These are phyloP conservation scores for Silene latifolia DNA, from an alignment of 148 eudicot genomes.

Conservation along the genomic window DNA sequence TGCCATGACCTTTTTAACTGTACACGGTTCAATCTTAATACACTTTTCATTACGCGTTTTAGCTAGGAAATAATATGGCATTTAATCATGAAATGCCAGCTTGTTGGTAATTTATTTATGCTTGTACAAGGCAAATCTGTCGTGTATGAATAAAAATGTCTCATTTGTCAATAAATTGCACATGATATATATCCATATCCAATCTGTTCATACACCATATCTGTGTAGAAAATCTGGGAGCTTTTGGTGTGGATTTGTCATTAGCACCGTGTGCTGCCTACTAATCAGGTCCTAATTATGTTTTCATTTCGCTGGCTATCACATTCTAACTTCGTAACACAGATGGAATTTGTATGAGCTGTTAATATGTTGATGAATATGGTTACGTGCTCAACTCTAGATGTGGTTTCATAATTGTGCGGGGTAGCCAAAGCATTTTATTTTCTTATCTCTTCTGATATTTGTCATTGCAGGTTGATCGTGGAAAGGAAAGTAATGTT, in stretches of 20 bases:
- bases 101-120: not conserved
- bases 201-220: not conserved
- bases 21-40: too few species aligned
- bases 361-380: not conserved
- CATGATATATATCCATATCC: not conserved
- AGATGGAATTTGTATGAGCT: not conserved
- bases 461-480: slow-evolving; percentile 31
- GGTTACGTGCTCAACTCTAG: not conserved
- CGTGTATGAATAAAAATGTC: not conserved
- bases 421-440: not conserved
- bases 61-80: not conserved
- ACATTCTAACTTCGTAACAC: not conserved
- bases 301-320: too few species aligned
- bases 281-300: not conserved
- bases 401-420: not conserved
- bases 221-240: not conserved
- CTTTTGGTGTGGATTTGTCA: not conserved
- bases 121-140: not conserved
- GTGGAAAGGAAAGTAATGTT: slow-evolving; percentile 21
- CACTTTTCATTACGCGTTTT: not conserved
- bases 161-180: not conserved
- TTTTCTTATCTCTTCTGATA: not conserved
- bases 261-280: not conserved
- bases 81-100: slow-evolving; percentile 6
- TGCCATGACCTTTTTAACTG: not conserved